These are phyloP conservation scores for Pseudogymnoascus sp. DNA, from an alignment of 2,329 filamentous ascomycete genomes.

Conservation along the genomic window DNA sequence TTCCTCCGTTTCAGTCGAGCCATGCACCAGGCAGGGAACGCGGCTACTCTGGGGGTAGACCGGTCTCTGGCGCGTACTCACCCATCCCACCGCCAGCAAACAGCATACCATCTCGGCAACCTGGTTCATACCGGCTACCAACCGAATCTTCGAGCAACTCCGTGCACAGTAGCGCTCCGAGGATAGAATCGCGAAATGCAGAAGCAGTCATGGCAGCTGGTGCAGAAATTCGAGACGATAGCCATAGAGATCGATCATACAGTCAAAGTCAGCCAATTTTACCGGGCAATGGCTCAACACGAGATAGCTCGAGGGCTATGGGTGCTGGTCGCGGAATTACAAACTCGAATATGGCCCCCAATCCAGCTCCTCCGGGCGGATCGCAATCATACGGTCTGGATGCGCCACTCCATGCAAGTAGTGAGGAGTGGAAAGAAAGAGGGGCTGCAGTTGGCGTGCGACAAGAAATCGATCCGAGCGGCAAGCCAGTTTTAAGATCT, in stretches of 20 bases:
- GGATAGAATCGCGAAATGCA: conserved; percentile 55
- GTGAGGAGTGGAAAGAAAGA: conserved; percentile 91
- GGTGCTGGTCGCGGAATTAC: conserved; percentile 41
- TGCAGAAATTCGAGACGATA: conserved; percentile 58
- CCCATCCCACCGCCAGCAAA: conserved; percentile 30
- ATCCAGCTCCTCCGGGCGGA: conserved; percentile 19
- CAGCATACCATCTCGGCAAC: conserved; percentile 30
- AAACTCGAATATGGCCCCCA: neutral
- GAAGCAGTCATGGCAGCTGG: conserved; percentile 49
- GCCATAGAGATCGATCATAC: conserved; percentile 61
- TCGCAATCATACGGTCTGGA: conserved; percentile 44
- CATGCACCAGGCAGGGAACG: conserved; percentile 31
- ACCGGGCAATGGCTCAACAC: conserved; percentile 55
- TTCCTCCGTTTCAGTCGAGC: conserved; percentile 35
- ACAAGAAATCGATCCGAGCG: conserved; percentile 77
- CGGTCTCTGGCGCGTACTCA: conserved; percentile 39
- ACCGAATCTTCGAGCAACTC: conserved; percentile 52
- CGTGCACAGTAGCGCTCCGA: conserved; percentile 42
- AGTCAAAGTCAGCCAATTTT: conserved; percentile 45
- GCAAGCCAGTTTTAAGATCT: conserved; percentile 69
- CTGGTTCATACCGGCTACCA: conserved; percentile 43
- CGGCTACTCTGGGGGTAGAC: conserved; percentile 32
- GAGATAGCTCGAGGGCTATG: conserved; percentile 67
- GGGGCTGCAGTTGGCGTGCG: conserved; percentile 80
- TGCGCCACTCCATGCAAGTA: conserved; percentile 52